Conservation (phyloP, 805 yeast species). For the Schwanniomyces occidentalis region DNA sequence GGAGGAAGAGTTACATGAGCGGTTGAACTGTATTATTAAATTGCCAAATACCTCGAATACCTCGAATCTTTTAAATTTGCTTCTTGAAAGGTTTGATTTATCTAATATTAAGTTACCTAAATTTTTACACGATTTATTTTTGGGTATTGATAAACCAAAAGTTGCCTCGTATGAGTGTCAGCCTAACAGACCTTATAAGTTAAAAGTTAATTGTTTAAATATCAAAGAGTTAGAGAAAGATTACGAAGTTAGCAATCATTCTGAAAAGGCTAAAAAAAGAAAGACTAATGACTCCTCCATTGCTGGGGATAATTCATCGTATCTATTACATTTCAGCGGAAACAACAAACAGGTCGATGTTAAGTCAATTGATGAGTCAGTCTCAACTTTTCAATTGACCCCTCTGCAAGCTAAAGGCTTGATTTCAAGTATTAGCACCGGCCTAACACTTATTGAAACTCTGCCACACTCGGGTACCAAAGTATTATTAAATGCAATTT, state of each 20-base stretch:
- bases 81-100: background rate
- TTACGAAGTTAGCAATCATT: background rate
- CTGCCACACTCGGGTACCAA: slow-evolving; percentile 10
- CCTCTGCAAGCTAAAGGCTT: slow-evolving; percentile 4
- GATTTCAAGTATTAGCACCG: slow-evolving; percentile 5
- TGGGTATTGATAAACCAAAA: slow-evolving; percentile 2
- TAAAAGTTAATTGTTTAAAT: slow-evolving; percentile 3
- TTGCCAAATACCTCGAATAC: slow-evolving; percentile 3
- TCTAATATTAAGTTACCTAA: slow-evolving; percentile 1
- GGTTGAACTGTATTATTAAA: slow-evolving; percentile 4
- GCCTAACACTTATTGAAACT: slow-evolving; percentile 10
- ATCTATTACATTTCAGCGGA: background rate
- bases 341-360: too few species aligned
- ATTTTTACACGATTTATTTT: slow-evolving; percentile 3
- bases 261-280: background rate
- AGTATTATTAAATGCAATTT: slow-evolving; percentile 5
- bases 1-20: background rate
- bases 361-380: background rate
- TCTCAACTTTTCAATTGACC: background rate
- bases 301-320: background rate
- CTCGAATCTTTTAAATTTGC: background rate
- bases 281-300: background rate
- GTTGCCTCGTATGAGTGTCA: slow-evolving; percentile 2
- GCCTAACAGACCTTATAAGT: slow-evolving; percentile 4
- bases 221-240: background rate